Evolutionary conservation across 306 rosid genomes (phyloP), one percentile per base, ranked within the genome.

Genomic region (Mimosa bimucronata): DNA sequence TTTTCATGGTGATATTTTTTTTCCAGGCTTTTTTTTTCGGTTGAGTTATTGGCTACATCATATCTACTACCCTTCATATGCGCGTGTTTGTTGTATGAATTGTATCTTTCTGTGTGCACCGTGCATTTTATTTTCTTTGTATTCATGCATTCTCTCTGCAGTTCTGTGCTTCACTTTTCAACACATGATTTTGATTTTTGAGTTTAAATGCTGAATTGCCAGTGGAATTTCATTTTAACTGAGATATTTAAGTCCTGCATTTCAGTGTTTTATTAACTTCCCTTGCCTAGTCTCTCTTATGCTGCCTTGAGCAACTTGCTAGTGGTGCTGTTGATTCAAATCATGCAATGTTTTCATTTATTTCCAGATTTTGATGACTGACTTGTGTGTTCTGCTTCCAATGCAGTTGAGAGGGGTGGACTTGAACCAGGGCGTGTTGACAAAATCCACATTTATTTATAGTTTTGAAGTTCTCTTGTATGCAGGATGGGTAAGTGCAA

Each of bases 401-500:
- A 57, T 85, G 84, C 91, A 89, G 94, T 61, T 31, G 84, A 88
- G 89, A 85, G 84, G 97, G 91, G 90, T 83, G 91, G 85, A 83
- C 87, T 85, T 53, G 85, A 80, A 88, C 76, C 81, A 52, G 78
- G 76, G 58, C 75, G 61, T 66, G 7, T 69, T 78, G 46, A 79
- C 66, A 69, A 74, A 76, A 75, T 72, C 78, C 25, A 28, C 60
- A 76, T 45, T 53, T 66, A 66, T 71, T 44, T 25, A n/a, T 37
- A 44, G 71, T 82, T 66, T 81, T 75, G 83, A 71, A 81, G 78
- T 52, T 48, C 76, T 46, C 77, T 80, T 81, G 41, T 79, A 79
- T 78, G 46, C 82, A 67, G 81, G 65, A 94, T 94, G 97, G 91
- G 88, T 29, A 83, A 88, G 79, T 88, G 95, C 94, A 86, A 87